Percentiles rank a stretch among this genome's conserved stretches.
phyloP scores from a whole-genome alignment of 169 alveolate species.

The Miamiensis avidus region DNA sequence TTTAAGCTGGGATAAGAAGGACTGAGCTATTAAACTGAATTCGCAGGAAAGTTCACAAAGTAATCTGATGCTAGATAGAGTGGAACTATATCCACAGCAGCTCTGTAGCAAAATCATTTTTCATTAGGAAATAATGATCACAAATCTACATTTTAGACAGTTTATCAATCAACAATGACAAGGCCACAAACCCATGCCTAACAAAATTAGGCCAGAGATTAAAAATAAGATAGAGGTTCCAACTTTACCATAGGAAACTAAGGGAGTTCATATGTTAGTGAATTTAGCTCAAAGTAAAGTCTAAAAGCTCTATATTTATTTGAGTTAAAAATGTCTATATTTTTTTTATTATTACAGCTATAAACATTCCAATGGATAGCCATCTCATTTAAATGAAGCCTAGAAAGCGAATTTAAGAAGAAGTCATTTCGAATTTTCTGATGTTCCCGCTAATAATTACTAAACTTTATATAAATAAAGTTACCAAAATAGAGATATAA shows the following conservation, averaged over 20 bases:
- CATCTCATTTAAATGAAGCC: not conserved
- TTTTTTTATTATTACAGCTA: not conserved
- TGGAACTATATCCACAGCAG: not conserved
- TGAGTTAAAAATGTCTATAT: not conserved
- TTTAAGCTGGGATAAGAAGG: conserved; percentile 22
- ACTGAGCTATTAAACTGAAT: conserved; percentile 9
- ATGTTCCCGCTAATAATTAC: not conserved
- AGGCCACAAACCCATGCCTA: not conserved
- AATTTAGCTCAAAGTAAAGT: not conserved
- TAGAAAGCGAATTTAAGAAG: conserved; percentile 19
- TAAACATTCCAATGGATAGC: conserved; percentile 3
- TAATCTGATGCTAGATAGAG: not conserved
- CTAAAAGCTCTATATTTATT: not conserved
- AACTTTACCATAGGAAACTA: conserved; percentile 12
- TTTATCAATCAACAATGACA: not conserved
- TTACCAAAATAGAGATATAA: conserved; percentile 4
- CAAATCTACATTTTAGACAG: not conserved
- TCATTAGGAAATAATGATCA: conserved; percentile 1
- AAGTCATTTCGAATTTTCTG: conserved; percentile 19
- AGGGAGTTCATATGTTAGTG: conserved; percentile 13
- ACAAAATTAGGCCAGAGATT: conserved; percentile 1
- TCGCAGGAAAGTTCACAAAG: conserved; percentile 14
- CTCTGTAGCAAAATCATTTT: conserved; percentile 13
- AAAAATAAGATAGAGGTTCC: conserved; percentile 17
- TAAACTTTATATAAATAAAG: conserved; percentile 6